These are phyloP conservation scores for Fusarium tricinctum DNA, from an alignment of 2,329 filamentous ascomycete genomes.

Conservation along the genomic window DNA sequence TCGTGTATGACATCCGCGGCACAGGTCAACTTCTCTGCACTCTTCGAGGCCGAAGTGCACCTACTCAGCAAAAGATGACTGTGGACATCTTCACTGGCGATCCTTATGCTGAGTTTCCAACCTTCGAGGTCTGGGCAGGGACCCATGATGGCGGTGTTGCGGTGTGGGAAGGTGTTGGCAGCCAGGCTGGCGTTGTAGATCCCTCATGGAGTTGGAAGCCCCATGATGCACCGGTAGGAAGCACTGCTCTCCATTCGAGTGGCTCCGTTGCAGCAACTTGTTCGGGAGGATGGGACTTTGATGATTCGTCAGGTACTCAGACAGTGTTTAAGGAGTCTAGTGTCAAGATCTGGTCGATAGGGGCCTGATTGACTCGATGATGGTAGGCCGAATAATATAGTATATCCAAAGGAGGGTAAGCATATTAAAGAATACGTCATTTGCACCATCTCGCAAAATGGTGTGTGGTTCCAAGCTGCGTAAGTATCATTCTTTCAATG, in stretches of 20 bases:
- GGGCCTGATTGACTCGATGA: slow-evolving; percentile 16
- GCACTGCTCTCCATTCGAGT: slow-evolving; percentile 65
- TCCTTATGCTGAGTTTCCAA: slow-evolving; percentile 50
- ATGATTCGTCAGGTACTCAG: slow-evolving; percentile 8
- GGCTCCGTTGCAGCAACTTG: slow-evolving; percentile 71
- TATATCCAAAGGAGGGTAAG: not conserved
- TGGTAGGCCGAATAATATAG: not conserved
- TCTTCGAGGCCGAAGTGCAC: slow-evolving; percentile 64
- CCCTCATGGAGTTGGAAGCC: slow-evolving; percentile 66
- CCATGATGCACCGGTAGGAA: slow-evolving; percentile 64
- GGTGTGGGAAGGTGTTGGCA: slow-evolving; percentile 71
- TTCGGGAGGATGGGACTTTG: slow-evolving; percentile 65
- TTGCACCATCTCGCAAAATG: not conserved
- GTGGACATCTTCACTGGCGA: slow-evolving; percentile 67
- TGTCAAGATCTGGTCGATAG: slow-evolving; percentile 48
- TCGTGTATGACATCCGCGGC: slow-evolving; percentile 75
- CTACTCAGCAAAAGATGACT: slow-evolving; percentile 68
- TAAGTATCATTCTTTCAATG: slow-evolving; percentile 1
- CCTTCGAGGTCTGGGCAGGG: slow-evolving; percentile 75
- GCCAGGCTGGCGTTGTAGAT: slow-evolving; percentile 58
- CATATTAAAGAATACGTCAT: not conserved
- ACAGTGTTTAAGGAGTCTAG: slow-evolving; percentile 46
- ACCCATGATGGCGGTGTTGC: slow-evolving; percentile 66
- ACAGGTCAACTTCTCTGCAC: slow-evolving; percentile 69
- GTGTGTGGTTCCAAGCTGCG: not conserved